Evolutionary conservation across 805 yeast species (phyloP).

Genomic region (Myxozyma melibiosi): DNA sequence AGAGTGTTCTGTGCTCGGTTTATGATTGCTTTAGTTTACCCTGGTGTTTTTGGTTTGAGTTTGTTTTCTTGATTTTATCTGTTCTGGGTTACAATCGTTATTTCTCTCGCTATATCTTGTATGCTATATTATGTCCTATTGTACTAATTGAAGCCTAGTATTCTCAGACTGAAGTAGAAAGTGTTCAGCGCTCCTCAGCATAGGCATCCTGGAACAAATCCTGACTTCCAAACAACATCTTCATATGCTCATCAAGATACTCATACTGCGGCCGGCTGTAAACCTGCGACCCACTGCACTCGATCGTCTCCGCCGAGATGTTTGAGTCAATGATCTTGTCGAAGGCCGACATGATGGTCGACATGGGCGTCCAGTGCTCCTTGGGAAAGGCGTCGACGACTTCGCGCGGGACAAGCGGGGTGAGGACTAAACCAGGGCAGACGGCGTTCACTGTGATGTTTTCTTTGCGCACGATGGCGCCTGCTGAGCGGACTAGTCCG

Average conservation of each 20-base stretch:
- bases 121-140: too few relatives aligned
- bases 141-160: too few relatives aligned
- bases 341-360: not conserved
- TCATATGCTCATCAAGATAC: not conserved
- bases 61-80: not conserved
- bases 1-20: too few relatives aligned
- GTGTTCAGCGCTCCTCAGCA: too few relatives aligned
- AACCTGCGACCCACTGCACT: not conserved
- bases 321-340: not conserved
- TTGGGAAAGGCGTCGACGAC: not conserved
- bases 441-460: constrained; percentile 1
- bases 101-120: too few relatives aligned
- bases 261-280: not conserved
- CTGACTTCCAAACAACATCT: not conserved
- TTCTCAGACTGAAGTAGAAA: too few relatives aligned
- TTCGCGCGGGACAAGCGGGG: not conserved
- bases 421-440: not conserved
- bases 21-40: too few relatives aligned
- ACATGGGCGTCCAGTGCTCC: not conserved
- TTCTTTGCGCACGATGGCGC: not conserved
- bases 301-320: not conserved
- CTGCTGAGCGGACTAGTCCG: not conserved
- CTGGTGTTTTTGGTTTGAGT: not conserved
- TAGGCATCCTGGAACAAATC: not conserved
- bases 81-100: not conserved